Conservation (phyloP, 78 protist species). For the Dictyostelium firmibasis region DNA sequence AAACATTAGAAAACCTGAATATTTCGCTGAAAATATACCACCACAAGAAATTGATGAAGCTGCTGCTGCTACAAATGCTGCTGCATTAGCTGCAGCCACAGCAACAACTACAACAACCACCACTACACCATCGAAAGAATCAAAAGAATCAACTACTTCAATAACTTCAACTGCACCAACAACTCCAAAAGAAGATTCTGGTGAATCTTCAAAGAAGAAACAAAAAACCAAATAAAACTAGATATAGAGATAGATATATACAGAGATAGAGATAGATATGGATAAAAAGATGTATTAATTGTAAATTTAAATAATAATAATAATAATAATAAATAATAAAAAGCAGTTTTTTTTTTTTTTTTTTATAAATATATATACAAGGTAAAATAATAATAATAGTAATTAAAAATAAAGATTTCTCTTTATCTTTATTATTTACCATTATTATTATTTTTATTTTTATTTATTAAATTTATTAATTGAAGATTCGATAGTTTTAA, state of each 20-base stretch:
- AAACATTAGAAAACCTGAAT: conserved; percentile 76
- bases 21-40: conserved; percentile 74
- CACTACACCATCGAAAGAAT: background rate
- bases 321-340: background rate
- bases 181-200: background rate
- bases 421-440: no score
- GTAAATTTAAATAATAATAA: background rate
- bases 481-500: conserved; percentile 30
- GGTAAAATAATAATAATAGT: background rate
- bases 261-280: background rate
- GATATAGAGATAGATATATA: background rate
- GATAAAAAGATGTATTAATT: background rate
- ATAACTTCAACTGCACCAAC: background rate
- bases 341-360: background rate
- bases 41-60: conserved; percentile 18
- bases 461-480: conserved; percentile 8
- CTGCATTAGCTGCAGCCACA: background rate
- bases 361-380: background rate
- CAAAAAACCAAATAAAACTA: conserved; percentile 1
- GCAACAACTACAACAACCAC: conserved; percentile 3
- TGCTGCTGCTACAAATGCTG: background rate
- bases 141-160: background rate
- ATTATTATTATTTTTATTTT: background rate
- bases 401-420: background rate
- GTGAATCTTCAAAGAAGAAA: background rate